Evolutionary conservation across 2,329 filamentous ascomycete genomes (phyloP).

Genomic region (Nigrospora oryzae): DNA sequence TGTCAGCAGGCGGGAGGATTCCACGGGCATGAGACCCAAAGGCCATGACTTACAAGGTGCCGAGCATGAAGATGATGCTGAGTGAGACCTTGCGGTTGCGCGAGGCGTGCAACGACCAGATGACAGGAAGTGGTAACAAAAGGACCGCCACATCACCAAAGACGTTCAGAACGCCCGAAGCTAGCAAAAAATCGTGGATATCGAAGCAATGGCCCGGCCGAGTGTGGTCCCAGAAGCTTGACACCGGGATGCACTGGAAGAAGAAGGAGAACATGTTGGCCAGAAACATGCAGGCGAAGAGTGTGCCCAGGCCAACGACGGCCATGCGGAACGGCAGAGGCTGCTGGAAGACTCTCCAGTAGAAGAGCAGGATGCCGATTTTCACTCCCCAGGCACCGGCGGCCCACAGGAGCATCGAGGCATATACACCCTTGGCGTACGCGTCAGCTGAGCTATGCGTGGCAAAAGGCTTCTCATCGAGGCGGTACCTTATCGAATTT

Average conservation of each 20-base stretch:
- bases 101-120: constrained; percentile 19
- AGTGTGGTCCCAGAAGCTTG: constrained; percentile 2
- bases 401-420: constrained; percentile 18
- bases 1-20: neutral
- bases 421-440: constrained; percentile 6
- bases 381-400: constrained; percentile 17
- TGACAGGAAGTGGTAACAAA: constrained; percentile 18
- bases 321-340: neutral
- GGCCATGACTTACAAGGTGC: constrained; percentile 17
- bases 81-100: constrained; percentile 19
- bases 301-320: neutral
- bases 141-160: constrained; percentile 19
- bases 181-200: constrained; percentile 14
- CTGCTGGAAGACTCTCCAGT: constrained; percentile 18
- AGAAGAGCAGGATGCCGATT: constrained; percentile 19
- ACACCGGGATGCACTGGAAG: neutral
- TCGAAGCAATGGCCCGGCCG: constrained; percentile 12
- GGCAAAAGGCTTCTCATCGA: too few species aligned
- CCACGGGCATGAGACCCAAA: neutral
- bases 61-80: constrained; percentile 21
- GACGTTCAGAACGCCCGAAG: constrained; percentile 18
- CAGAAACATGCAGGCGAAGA: neutral
- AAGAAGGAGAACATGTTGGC: neutral
- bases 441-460: too few species aligned
- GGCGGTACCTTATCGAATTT: neutral